phyloP scores from a whole-genome alignment of 345 rosid species.

The Bruguiera parviflora region DNA sequence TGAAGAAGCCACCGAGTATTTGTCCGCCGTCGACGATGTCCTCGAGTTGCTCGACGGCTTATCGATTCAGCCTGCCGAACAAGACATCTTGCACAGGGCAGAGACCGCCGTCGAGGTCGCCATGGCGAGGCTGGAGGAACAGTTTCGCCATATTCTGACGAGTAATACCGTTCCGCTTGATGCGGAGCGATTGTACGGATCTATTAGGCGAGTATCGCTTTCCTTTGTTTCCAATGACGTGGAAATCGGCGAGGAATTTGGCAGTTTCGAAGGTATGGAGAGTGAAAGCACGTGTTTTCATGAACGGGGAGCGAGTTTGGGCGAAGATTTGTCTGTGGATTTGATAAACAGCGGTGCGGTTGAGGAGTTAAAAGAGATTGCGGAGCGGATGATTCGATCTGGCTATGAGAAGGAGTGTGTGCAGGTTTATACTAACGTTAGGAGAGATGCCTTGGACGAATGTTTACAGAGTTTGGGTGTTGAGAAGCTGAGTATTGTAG shows the following conservation, averaged over 20 bases:
- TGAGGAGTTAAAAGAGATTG: slow-evolving; percentile 66
- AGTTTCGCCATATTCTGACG: slow-evolving; percentile 69
- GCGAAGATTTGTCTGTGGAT: slow-evolving; percentile 73
- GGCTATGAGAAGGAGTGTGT: slow-evolving; percentile 96
- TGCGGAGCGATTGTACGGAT: slow-evolving; percentile 66
- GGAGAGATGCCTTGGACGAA: slow-evolving; percentile 86
- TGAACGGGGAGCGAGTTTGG: slow-evolving; percentile 81
- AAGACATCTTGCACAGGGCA: slow-evolving; percentile 66
- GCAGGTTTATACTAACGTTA: slow-evolving; percentile 70
- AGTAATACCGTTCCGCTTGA: slow-evolving; percentile 81
- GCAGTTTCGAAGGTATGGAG: slow-evolving; percentile 67
- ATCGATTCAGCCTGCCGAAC: slow-evolving; percentile 40
- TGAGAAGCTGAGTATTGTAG: slow-evolving; percentile 92
- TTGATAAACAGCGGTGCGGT: slow-evolving; percentile 65
- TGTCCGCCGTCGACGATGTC: slow-evolving; percentile 73
- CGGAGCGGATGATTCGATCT: slow-evolving; percentile 84
- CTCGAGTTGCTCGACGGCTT: slow-evolving; percentile 48
- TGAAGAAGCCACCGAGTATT: slow-evolving; percentile 55
- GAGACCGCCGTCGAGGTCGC: slow-evolving; percentile 80
- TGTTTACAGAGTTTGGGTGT: slow-evolving; percentile 69
- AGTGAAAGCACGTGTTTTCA: slow-evolving; percentile 61
- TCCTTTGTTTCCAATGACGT: slow-evolving; percentile 57
- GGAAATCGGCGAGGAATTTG: slow-evolving; percentile 69
- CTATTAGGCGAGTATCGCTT: slow-evolving; percentile 68
- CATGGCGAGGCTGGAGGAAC: slow-evolving; percentile 94